Evolutionary conservation across 2,329 filamentous ascomycete genomes (phyloP).

Genomic region (Fusarium mundagurra): DNA sequence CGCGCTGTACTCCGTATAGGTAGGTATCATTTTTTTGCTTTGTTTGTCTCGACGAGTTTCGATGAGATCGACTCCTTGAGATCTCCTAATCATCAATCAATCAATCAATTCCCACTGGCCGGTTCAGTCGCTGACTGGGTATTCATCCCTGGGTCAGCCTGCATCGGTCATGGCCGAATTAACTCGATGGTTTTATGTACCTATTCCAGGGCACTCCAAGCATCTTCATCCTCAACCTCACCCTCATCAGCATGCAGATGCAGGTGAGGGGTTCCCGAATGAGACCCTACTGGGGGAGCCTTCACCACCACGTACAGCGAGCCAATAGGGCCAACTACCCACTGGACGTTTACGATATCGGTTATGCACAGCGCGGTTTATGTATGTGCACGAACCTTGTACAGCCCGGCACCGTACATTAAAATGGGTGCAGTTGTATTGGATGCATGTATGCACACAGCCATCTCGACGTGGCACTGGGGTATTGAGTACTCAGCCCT

Average conservation of each 20-base stretch:
- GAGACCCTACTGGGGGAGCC: slow-evolving; percentile 25
- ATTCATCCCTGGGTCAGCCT: slow-evolving; percentile 15
- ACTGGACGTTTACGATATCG: slow-evolving; percentile 24
- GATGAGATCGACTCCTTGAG: slow-evolving; percentile 11
- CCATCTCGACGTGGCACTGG: slow-evolving; percentile 39
- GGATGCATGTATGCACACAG: slow-evolving; percentile 25
- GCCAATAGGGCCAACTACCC: slow-evolving; percentile 28
- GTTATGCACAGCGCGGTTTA: slow-evolving; percentile 28
- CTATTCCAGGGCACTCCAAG: slow-evolving; percentile 34
- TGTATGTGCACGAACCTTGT: slow-evolving; percentile 25
- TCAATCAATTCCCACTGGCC: slow-evolving; percentile 27
- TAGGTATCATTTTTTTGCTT: slow-evolving; percentile 19
- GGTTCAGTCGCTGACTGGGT: slow-evolving; percentile 41
- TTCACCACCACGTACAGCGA: slow-evolving; percentile 5
- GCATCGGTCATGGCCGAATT: slow-evolving; percentile 42
- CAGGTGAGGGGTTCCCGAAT: slow-evolving; percentile 35
- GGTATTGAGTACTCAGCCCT: slow-evolving; percentile 40
- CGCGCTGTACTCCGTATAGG: too few species aligned
- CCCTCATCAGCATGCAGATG: slow-evolving; percentile 10
- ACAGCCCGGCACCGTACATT: slow-evolving; percentile 1
- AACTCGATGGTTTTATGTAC: slow-evolving; percentile 7
- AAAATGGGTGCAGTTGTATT: neutral
- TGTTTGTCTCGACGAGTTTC: slow-evolving; percentile 4
- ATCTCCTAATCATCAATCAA: slow-evolving; percentile 24
- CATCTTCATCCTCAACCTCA: neutral